Evolutionary conservation across 2,329 filamentous ascomycete species (phyloP), one percentile per base, ranked within the genome.

Genomic region (Talaromyces sp.): DNA sequence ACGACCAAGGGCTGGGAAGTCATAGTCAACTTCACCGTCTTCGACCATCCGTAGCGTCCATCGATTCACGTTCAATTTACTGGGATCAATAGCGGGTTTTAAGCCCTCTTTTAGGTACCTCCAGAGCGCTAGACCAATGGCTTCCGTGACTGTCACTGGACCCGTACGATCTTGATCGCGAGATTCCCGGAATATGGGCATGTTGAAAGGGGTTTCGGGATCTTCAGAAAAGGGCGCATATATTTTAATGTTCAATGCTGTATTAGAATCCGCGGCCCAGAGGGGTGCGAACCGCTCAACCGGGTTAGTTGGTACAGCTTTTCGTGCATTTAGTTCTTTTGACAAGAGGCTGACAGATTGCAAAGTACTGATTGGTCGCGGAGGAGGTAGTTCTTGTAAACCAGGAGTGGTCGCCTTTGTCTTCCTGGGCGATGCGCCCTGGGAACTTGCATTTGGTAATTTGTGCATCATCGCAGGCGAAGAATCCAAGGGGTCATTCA

Each of bases 21-120:
- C 84, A 64, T 82, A 84, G 60, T 87, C 84, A 2, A 87, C 81
- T 65, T 87, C 84, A 5, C 82, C 84, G 63, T 87, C 84, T 63
- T 87, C 84, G 8, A 86, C 83, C 80, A 87, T 86, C n/a, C 84
- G 78, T 55, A 87, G 70, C 25, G 83, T 81, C 84, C 84, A 87
- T 59, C 78, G 76, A 63, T 87, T 86, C 59, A 86, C 81, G 56
- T 81, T 84, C 56, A 80, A 70, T 62, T 84, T 82, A 25, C 77
- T 75, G 1, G 71, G 71, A 6, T 77, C 72, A 9, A 87, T 72
- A 1, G 77, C 62, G 8, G 84, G 84, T 58, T 84, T 76, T 10
- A 80, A 71, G 6, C 77, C 76, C 63, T 86, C 82, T 65, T 86
- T 82, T 15, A 78, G 76, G 63, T 86, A 87, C 55, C 80, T 75